Evolutionary conservation across 2,329 filamentous ascomycete genomes (phyloP).

Genomic region (Emericellopsis cladophorae): DNA sequence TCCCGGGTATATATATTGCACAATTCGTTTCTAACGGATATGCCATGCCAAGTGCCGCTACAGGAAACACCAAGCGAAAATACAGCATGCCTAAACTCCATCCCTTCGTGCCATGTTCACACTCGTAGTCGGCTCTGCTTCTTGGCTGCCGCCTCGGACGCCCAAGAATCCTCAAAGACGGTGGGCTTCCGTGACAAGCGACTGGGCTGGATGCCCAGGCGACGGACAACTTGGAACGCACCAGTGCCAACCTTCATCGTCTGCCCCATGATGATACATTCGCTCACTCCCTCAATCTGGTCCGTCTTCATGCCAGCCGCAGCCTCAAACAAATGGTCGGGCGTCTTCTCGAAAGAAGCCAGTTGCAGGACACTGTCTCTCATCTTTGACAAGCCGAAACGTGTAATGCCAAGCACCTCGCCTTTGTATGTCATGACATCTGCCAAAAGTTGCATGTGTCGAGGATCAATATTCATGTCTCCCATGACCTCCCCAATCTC

Average conservation of each 20-base stretch:
- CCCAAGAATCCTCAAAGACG: conserved; percentile 60
- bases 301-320: conserved; percentile 87
- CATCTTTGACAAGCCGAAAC: conserved; percentile 94
- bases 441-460: conserved; percentile 93
- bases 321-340: conserved; percentile 92
- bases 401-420: conserved; percentile 89
- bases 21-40: too few relatives aligned
- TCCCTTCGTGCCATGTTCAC: background rate
- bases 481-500: conserved; percentile 88
- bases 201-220: conserved; percentile 52
- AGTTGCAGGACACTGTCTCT: conserved; percentile 86
- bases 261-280: conserved; percentile 98
- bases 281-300: conserved; percentile 81
- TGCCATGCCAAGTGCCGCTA: too few relatives aligned
- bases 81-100: too few relatives aligned
- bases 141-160: conserved; percentile 8
- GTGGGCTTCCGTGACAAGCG: conserved; percentile 47
- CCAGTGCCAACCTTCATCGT: conserved; percentile 86
- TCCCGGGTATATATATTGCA: too few relatives aligned
- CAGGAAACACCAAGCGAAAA: too few relatives aligned
- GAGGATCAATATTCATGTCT: conserved; percentile 89
- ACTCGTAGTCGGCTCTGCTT: background rate
- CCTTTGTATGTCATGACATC: conserved; percentile 99
- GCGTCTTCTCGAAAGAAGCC: conserved; percentile 95
- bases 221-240: conserved; percentile 76